Base-by-base conservation (phyloP, 352 stramenopile genomes). In the Phytopythium helicoides region DNA sequence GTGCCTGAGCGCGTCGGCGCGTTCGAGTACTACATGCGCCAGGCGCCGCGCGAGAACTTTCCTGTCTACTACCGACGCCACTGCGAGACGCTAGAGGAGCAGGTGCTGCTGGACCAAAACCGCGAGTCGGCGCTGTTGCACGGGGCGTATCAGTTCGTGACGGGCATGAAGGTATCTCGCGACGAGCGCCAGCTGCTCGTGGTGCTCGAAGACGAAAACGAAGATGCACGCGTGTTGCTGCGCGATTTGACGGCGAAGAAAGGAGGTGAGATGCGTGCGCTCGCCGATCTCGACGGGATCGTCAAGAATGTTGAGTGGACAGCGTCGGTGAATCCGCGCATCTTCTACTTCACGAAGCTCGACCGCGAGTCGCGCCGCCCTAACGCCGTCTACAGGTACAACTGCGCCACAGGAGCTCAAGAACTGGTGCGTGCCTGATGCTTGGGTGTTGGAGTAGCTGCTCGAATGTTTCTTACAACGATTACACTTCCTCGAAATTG, bases 21-120 rank as follows among this genome's bases (percentile, higher is more conserved):
- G 11, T 90, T 73, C 51, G 76, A 89, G 33, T 94, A 94, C 57
- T 91, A 79, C 55, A 82, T 87, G 60, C 65, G 65, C 7, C 78
- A 92, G 51, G 49, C 60, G 4, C 65, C 76, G 0, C 56, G 74
- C 1, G 61, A 87, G 36, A 94, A 94, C 54, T 94, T 86, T 44
- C 81, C 78, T 1, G 77, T 90, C 23, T 94, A 92, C 56, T 92
- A 82, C 49, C 84, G 84, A 14, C 68, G 66, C 18, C 64, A 70
- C n/a, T 52, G 62, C 18, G 53, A 18, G 36, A 62, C 44, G 11
- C 34, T 34, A n/a, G 47, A 51, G 28, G 71, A 87, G 44, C 60
- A 90, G 66, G 60, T 87, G 40, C 74, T 94, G 50, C 59, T 94
- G 14, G 68, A 94, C 57, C 81, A 90, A 65, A 94, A 94, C 60